Conservation (phyloP, 768 basidiomycete genomes). For the Termitomyces sp. region DNA sequence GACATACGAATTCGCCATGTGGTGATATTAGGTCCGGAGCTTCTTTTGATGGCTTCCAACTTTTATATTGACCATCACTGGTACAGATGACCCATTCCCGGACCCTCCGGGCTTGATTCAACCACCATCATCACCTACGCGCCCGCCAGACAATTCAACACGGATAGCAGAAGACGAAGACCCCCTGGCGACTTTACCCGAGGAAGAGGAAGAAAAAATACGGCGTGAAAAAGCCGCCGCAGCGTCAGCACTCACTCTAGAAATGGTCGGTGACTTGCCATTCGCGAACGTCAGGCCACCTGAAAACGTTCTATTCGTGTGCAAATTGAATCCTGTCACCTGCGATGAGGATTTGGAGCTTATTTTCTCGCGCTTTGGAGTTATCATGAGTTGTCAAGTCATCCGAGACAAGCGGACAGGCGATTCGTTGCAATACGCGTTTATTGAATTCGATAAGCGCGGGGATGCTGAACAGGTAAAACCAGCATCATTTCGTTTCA, state of each 20-base stretch:
- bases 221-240: slow-evolving; percentile 86
- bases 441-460: slow-evolving; percentile 94
- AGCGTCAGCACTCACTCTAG: slow-evolving; percentile 91
- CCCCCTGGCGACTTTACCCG: slow-evolving; percentile 72
- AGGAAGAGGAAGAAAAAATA: slow-evolving; percentile 78
- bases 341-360: slow-evolving; percentile 94
- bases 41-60: neutral
- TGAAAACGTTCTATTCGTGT: slow-evolving; percentile 97
- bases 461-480: slow-evolving; percentile 90
- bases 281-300: slow-evolving; percentile 98
- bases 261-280: slow-evolving; percentile 99
- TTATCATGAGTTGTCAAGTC: slow-evolving; percentile 96
- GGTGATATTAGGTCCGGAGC: slow-evolving; percentile 74
- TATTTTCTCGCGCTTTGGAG: slow-evolving; percentile 94
- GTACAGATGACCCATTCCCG: slow-evolving; percentile 87
- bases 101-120: slow-evolving; percentile 75
- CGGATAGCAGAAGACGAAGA: slow-evolving; percentile 97
- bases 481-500: neutral
- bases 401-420: slow-evolving; percentile 95
- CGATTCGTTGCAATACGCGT: slow-evolving; percentile 96
- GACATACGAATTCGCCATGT: slow-evolving; percentile 94
- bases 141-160: slow-evolving; percentile 79
- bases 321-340: slow-evolving; percentile 96
- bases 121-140: slow-evolving; percentile 72
- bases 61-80: slow-evolving; percentile 1